Evolutionary conservation across 164 flowering plant species (phyloP).

Genomic region (Magnolia kwangsiensis): DNA sequence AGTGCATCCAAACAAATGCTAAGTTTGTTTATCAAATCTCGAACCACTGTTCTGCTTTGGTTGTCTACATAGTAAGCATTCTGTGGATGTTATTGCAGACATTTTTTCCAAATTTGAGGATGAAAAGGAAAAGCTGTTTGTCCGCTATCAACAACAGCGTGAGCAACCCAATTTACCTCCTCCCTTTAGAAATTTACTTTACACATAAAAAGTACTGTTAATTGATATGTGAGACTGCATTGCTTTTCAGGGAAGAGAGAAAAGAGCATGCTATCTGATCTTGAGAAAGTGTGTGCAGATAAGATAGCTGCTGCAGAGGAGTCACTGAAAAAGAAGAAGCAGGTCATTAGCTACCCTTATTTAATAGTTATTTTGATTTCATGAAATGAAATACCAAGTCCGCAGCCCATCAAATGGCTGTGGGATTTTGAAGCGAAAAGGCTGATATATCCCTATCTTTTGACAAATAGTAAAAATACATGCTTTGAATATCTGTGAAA

Average conservation of each 20-base stretch:
- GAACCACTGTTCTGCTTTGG: neutral
- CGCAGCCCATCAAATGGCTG: neutral
- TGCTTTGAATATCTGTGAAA: neutral
- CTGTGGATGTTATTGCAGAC: conserved; percentile 36
- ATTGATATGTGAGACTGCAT: neutral
- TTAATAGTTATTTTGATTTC: too few species aligned
- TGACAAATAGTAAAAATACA: neutral
- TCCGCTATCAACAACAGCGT: conserved; percentile 79
- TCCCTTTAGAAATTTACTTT: neutral
- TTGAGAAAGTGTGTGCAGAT: conserved; percentile 57
- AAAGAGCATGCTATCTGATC: conserved; percentile 62
- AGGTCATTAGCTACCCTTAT: conserved; percentile 36
- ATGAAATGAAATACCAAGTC: neutral
- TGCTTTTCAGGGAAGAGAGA: conserved; percentile 76
- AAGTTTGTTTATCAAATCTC: neutral
- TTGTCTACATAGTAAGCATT: neutral
- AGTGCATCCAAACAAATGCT: neutral
- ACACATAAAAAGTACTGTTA: neutral
- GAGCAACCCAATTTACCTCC: conserved; percentile 20
- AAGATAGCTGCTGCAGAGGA: conserved; percentile 71
- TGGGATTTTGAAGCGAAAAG: neutral
- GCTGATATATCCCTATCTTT: neutral
- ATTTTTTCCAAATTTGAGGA: conserved; percentile 75
- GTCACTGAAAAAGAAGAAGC: conserved; percentile 78
- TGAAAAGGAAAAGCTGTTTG: conserved; percentile 65